Evolutionary conservation across 2,329 filamentous ascomycete genomes (phyloP).

Genomic region (Phialocephala subalpina): DNA sequence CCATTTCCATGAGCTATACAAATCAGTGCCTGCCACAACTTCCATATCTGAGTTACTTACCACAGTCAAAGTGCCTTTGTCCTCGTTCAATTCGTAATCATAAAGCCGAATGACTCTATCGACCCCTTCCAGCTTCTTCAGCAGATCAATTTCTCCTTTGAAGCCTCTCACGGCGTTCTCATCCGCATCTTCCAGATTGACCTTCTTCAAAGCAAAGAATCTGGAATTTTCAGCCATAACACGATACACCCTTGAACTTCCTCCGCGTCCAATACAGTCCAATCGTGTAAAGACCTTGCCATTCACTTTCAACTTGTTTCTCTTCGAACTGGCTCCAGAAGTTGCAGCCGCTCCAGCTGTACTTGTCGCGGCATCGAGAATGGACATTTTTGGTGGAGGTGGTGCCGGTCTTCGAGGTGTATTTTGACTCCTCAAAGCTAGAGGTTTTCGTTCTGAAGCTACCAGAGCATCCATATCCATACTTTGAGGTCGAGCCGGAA

Average conservation of each 20-base stretch:
- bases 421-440: conserved; percentile 63
- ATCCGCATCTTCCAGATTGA: conserved; percentile 90
- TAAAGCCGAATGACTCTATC: conserved; percentile 90
- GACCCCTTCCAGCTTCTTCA: conserved; percentile 82
- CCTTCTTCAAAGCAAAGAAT: conserved; percentile 92
- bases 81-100: conserved; percentile 92
- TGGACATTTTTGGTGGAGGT: conserved; percentile 95
- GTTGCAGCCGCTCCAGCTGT: conserved; percentile 82
- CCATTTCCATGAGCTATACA: conserved; percentile 89
- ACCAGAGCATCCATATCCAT: conserved; percentile 50
- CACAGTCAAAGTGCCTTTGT: conserved; percentile 87
- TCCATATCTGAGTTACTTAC: conserved; percentile 57
- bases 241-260: conserved; percentile 92
- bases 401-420: conserved; percentile 81
- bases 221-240: conserved; percentile 98
- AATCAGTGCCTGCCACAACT: conserved; percentile 33
- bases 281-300: conserved; percentile 90
- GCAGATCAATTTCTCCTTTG: conserved; percentile 93
- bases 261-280: conserved; percentile 89
- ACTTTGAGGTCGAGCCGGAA: conserved; percentile 58
- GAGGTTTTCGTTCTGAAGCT: conserved; percentile 61
- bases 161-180: conserved; percentile 84
- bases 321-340: conserved; percentile 71
- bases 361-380: conserved; percentile 89
- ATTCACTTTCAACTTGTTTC: conserved; percentile 87